Evolutionary conservation across 192 early-diverging fungal genomes (phyloP).

Genomic region (Fimicolochytrium jonesii): DNA sequence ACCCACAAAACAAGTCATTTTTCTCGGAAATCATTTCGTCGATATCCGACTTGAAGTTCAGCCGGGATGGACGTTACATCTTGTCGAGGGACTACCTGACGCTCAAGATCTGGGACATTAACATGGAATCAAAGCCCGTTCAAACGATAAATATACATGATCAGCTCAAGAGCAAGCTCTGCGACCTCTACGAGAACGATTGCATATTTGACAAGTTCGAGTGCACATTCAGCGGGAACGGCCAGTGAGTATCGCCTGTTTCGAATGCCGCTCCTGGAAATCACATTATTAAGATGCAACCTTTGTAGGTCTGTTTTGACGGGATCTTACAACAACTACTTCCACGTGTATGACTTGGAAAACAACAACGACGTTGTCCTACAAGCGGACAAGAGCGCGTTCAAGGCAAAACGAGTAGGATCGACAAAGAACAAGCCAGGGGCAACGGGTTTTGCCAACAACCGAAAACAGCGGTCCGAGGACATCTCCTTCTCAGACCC

Average conservation of each 20-base stretch:
- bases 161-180: constrained; percentile 89
- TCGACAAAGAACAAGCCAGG: constrained; percentile 72
- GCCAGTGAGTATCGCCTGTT: constrained; percentile 73
- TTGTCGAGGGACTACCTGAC: constrained; percentile 96
- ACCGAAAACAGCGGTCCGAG: constrained; percentile 49
- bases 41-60: constrained; percentile 96
- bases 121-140: constrained; percentile 91
- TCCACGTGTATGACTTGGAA: constrained; percentile 88
- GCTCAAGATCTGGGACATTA: constrained; percentile 98
- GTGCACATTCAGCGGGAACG: constrained; percentile 94
- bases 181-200: constrained; percentile 99
- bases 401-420: constrained; percentile 88
- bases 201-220: constrained; percentile 99
- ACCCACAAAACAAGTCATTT: constrained; percentile 93
- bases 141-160: constrained; percentile 97
- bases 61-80: constrained; percentile 93
- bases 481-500: constrained; percentile 80
- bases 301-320: constrained; percentile 71
- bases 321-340: constrained; percentile 99
- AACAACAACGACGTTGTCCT: constrained; percentile 78
- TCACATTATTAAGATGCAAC: no score
- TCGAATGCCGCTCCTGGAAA: no score
- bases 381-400: constrained; percentile 97
- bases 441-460: constrained; percentile 32
- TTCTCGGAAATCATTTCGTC: constrained; percentile 99